Evolutionary conservation across 352 stramenopile genomes (phyloP), one percentile per base, ranked within the genome.

Genomic region (Phytophthora nicotianae): DNA sequence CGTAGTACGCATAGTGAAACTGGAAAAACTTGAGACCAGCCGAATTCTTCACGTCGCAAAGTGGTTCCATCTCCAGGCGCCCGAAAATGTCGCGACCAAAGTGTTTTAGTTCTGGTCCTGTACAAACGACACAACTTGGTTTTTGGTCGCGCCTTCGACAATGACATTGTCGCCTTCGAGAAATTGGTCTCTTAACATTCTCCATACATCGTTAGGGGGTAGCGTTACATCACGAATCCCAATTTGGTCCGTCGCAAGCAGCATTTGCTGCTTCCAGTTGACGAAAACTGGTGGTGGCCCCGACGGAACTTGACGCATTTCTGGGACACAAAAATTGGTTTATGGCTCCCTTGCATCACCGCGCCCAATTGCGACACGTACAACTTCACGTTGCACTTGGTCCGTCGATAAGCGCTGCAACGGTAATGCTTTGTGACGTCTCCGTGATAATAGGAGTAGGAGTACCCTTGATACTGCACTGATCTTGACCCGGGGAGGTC

Each of bases 1-100:
- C 56, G n/a, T 58, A 58, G 23, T 58, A 52, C 1, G 56, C 52
- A 9, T 52, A 32, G 11, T 58, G 56, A n/a, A 64, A 58, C 45
- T 48, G 33, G 14, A 63, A 45, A 13, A 51, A 38, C 7, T 64
- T 64, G 4, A 41, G 26, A 4, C 23, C 55, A 0, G 35, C 21
- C 1, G 17, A 20, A 4, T 20, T 19, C 16, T 41, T 41, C 13
- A 41, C 35, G 16, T 20, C 35, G 11, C 35, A 41, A 37, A 62
- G 9, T 13, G 43, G 42, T n/a, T 62, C 42, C 1, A 1, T 27
- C 14, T 54, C 24, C 0, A 61, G 23, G 5, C 45, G 24, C 1
- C 43, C 45, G 49, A 54, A 61, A 11, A 48, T 48, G 0, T 61
- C 29, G 0, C 21, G 29, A 1, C 53, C 32, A 61, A 60, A 46